Evolutionary conservation across 2,329 filamentous ascomycete genomes (phyloP).

Genomic region (Westerdykella sp.): DNA sequence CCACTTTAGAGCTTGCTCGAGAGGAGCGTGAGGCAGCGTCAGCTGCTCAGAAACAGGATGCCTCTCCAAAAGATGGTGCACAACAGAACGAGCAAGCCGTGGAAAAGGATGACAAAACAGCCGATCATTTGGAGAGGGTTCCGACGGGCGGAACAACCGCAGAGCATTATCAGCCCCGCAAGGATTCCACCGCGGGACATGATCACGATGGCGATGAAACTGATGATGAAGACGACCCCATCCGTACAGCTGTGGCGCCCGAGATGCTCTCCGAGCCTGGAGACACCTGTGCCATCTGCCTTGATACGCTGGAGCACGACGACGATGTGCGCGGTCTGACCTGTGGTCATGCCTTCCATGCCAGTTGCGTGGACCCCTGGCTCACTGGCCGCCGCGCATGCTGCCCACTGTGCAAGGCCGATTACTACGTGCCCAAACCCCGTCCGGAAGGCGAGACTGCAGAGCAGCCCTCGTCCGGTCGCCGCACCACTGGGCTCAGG

Average conservation of each 20-base stretch:
- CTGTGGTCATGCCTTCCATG: constrained; percentile 98
- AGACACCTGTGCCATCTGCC: constrained; percentile 93
- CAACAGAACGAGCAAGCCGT: constrained; percentile 24
- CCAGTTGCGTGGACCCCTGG: constrained; percentile 93
- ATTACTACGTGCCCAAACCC: constrained; percentile 93
- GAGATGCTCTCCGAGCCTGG: constrained; percentile 76
- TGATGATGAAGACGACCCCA: constrained; percentile 72
- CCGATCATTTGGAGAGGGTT: constrained; percentile 16
- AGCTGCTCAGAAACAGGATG: constrained; percentile 11
- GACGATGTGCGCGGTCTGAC: constrained; percentile 91
- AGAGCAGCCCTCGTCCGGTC: constrained; percentile 19
- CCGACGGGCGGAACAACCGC: constrained; percentile 16
- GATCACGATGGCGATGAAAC: constrained; percentile 49
- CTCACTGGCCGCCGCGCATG: constrained; percentile 88
- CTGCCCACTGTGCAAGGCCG: constrained; percentile 95
- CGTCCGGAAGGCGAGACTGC: constrained; percentile 53
- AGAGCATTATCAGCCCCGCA: constrained; percentile 17
- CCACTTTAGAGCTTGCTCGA: constrained; percentile 37
- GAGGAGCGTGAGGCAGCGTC: constrained; percentile 44
- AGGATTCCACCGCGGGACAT: constrained; percentile 15
- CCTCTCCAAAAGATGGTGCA: constrained; percentile 14
- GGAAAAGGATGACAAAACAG: constrained; percentile 18
- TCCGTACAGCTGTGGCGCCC: constrained; percentile 72
- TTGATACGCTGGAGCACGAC: constrained; percentile 88
- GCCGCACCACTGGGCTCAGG: constrained; percentile 24